Conservation (phyloP, 2,329 filamentous ascomycete genomes). For the Tolypocladium nubicola region DNA sequence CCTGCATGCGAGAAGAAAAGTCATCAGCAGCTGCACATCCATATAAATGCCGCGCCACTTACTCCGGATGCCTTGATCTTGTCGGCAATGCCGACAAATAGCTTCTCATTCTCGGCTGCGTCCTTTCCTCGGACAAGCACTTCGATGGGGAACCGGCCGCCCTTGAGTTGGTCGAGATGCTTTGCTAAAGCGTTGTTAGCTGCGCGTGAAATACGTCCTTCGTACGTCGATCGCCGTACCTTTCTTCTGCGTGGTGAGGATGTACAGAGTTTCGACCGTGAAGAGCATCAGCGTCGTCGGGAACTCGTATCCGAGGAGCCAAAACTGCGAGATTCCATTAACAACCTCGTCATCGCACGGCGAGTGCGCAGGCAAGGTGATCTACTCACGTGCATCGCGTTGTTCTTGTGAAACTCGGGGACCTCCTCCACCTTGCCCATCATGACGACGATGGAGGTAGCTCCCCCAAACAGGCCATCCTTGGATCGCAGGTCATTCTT, state of each 20-base stretch:
- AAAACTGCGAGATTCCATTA: conserved; percentile 54
- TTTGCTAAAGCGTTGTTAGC: conserved; percentile 53
- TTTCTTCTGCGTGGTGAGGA: conserved; percentile 96
- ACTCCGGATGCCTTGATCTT: conserved; percentile 81
- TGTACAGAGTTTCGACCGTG: conserved; percentile 77
- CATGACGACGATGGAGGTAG: conserved; percentile 74
- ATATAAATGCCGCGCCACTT: conserved; percentile 26
- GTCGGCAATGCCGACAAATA: conserved; percentile 74
- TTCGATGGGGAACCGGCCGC: conserved; percentile 85
- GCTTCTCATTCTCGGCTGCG: conserved; percentile 79
- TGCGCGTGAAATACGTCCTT: not conserved
- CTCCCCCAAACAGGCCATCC: conserved; percentile 77
- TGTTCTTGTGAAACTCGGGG: conserved; percentile 86
- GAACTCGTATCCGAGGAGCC: conserved; percentile 97
- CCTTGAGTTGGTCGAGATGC: conserved; percentile 84
- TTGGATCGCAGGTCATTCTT: conserved; percentile 88
- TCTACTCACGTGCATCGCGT: conserved; percentile 76
- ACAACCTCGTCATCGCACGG: not conserved
- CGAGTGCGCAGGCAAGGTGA: not conserved
- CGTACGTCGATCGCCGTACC: conserved; percentile 38
- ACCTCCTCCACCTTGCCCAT: conserved; percentile 93
- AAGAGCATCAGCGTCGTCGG: conserved; percentile 91
- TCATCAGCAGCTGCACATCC: conserved; percentile 4
- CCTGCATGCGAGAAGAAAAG: conserved; percentile 35
- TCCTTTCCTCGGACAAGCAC: conserved; percentile 89